Evolutionary conservation across 2,329 filamentous ascomycete genomes (phyloP).

Genomic region (Torrubiellomyces zombiae): DNA sequence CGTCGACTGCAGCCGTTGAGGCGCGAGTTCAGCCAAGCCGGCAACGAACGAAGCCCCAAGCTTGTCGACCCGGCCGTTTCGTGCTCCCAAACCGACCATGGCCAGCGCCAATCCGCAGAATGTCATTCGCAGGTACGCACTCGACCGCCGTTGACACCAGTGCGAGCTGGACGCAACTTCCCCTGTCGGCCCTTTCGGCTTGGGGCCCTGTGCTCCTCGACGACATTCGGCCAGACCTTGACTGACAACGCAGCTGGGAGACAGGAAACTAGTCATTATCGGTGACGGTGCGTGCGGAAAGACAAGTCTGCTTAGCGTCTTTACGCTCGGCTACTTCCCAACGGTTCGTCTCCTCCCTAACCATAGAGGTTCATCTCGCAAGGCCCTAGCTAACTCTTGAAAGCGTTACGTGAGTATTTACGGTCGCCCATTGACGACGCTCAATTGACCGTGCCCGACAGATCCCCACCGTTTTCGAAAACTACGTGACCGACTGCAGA

Average conservation of each 20-base stretch:
- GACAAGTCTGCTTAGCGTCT: conserved; percentile 91
- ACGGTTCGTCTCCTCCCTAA: conserved; percentile 47
- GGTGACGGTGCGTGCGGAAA: conserved; percentile 96
- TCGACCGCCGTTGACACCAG: not conserved
- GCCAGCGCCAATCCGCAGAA: conserved; percentile 30
- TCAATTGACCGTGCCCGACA: conserved; percentile 4
- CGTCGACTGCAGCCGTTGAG: no score
- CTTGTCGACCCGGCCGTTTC: not conserved
- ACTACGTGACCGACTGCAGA: conserved; percentile 97
- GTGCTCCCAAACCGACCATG: conserved; percentile 18
- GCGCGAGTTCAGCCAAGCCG: no score
- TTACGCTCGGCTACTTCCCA: conserved; percentile 94
- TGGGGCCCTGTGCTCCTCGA: no score
- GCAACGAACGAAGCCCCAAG: conserved; percentile 1
- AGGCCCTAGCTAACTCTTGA: conserved; percentile 7
- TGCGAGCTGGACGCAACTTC: not conserved
- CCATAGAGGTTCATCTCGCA: conserved; percentile 7
- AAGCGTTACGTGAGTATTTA: conserved; percentile 43
- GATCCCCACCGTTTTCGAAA: conserved; percentile 97
- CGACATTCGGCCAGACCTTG: no score
- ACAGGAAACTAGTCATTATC: conserved; percentile 89
- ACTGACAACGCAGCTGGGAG: not conserved
- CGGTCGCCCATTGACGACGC: no score
- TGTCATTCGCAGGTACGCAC: conserved; percentile 48
- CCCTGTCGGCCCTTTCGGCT: no score